phyloP scores from a whole-genome alignment of 768 basidiomycete genomes.

The Rhodotorula babjevae region DNA sequence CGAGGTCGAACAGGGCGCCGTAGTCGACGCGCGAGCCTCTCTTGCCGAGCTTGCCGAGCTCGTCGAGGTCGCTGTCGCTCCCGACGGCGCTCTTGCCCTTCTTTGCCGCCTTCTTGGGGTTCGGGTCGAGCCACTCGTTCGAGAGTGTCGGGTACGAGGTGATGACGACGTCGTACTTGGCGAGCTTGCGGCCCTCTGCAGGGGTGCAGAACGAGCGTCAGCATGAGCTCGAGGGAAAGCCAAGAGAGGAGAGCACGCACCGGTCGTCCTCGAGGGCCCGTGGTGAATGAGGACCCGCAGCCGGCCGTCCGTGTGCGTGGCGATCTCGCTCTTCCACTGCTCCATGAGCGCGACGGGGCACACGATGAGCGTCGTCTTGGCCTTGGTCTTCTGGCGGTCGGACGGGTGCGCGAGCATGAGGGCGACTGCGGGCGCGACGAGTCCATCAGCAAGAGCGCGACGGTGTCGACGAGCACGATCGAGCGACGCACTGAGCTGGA shows the following conservation, averaged over 20 bases:
- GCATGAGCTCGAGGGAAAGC: no score
- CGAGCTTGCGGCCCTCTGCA: conserved; percentile 45
- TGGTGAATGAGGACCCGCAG: conserved; percentile 78
- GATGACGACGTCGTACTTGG: conserved; percentile 59
- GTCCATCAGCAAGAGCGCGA: no score
- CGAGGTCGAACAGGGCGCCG: conserved; percentile 61
- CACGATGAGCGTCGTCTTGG: conserved; percentile 75
- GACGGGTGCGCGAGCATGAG: conserved; percentile 74
- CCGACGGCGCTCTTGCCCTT: neutral
- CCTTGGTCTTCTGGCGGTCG: conserved; percentile 64
- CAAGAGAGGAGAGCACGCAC: conserved; percentile 49
- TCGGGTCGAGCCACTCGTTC: conserved; percentile 65
- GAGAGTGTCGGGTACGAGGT: conserved; percentile 82
- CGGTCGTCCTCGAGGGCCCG: conserved; percentile 64
- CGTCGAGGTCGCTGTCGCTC: conserved; percentile 37
- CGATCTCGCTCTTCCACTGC: conserved; percentile 85
- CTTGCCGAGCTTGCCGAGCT: conserved; percentile 46
- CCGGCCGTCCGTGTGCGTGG: conserved; percentile 56
- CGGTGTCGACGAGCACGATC: no score
- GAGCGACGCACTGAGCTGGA: conserved; percentile 58
- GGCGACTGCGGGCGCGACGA: conserved; percentile 47
- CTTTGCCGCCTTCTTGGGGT: conserved; percentile 42
- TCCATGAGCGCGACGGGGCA: conserved; percentile 79
- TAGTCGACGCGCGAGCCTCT: conserved; percentile 53
- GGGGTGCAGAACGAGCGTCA: no score